Base-by-base conservation (phyloP, 148 eudicot genomes). In the Rhododendron ferrugineum region DNA sequence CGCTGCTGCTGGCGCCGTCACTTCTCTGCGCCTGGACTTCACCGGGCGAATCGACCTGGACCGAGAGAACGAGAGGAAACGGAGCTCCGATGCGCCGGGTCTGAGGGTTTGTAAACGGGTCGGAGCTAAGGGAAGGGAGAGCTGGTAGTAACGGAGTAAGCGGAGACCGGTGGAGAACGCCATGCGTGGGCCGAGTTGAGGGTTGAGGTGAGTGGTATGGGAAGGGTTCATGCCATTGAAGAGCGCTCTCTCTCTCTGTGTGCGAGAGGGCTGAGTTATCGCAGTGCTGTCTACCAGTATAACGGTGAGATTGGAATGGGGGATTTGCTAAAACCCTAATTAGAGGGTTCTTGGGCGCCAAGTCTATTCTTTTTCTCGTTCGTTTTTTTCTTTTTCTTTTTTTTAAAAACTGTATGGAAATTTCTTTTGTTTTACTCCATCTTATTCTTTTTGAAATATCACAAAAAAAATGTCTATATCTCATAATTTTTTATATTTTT, bases 111-210 rank as follows among this genome's bases (percentile, higher is more conserved):
- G 36, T 40, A 76, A 84, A 64, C 83, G 93, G 74, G 76, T 2
- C 28, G 75, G 82, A 26, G 87, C 40, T 22, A 28, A 44, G 60
- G 81, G 64, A 49, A 68, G 78, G 49, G 83, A 60, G 34, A 66
- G 78, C 78, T 80, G 87, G 89, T 50, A 76, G 89, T 58, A 62
- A 56, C 94, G 93, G 85, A 91, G 86, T 54, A 89, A 64, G 6
- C 90, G 95, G 79, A 89, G 79, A 32, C 91, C 87, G 86, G 91
- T 52, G 81, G 91, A 75, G 78, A 92, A 81, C 14, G 94, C 78
- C 94, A 93, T 93, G 54, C 88, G 28, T 26, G 83, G 68, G 1
- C 34, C n/a, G 72, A 73, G 64, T 75, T 13, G 37, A 10, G 16
- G 36, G 8, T 42, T 42, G 58, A 72, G 50, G 64, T 20, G 37